phyloP scores from a whole-genome alignment of 1,284 basidiomycete species.

The Puccinia novopanici region DNA sequence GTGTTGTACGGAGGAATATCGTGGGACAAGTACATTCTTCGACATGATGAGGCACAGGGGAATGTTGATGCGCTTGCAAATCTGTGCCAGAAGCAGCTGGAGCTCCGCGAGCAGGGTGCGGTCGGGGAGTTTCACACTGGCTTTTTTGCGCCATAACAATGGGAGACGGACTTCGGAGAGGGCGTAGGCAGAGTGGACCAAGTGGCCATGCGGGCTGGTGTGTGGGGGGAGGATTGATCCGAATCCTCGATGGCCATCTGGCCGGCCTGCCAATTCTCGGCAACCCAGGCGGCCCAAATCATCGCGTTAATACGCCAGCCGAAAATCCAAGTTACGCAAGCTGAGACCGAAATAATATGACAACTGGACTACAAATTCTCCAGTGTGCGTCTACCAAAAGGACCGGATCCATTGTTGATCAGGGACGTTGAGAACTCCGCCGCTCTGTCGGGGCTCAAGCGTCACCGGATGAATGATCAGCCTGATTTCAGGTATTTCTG shows the following conservation, averaged over 20 bases:
- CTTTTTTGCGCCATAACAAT: constrained; percentile 51
- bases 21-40: too few species aligned
- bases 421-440: too few species aligned
- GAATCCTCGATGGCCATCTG: not conserved
- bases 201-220: constrained; percentile 25
- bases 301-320: constrained; percentile 53
- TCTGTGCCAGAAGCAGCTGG: too few species aligned
- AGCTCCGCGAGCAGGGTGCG: constrained; percentile 53
- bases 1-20: constrained; percentile 29
- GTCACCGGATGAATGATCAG: too few species aligned
- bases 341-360: too few species aligned
- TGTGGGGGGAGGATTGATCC: constrained; percentile 10
- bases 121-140: constrained; percentile 48
- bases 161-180: too few species aligned
- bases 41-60: constrained; percentile 7
- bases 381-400: too few species aligned
- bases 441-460: too few species aligned
- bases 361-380: too few species aligned
- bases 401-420: too few species aligned
- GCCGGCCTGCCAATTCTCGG: constrained; percentile 53
- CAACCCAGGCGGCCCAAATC: constrained; percentile 55
- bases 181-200: constrained; percentile 54
- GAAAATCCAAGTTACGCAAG: too few species aligned
- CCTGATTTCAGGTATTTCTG: too few species aligned
- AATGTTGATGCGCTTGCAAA: constrained; percentile 55